Evolutionary conservation across 2,329 filamentous ascomycete genomes (phyloP).

Genomic region (Colletotrichum neosansevieriae): DNA sequence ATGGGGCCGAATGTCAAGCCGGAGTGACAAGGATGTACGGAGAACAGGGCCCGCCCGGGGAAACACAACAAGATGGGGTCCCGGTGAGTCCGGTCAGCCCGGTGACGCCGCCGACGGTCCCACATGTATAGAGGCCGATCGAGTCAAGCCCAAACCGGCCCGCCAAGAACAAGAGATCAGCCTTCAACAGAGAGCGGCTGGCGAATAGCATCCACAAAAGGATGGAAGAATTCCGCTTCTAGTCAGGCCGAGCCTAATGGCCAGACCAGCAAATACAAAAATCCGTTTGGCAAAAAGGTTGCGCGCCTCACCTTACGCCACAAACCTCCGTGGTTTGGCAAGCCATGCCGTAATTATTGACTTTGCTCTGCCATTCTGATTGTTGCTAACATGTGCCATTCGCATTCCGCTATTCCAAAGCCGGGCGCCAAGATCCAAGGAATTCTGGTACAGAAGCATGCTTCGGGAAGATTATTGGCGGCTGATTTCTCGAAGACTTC

Average conservation of each 20-base stretch:
- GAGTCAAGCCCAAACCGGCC: slow-evolving; percentile 32
- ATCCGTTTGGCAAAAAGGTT: slow-evolving; percentile 15
- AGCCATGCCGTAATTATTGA: slow-evolving; percentile 32
- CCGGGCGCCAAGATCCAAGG: slow-evolving; percentile 13
- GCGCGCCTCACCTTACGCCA: slow-evolving; percentile 22
- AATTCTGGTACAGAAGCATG: slow-evolving; percentile 31
- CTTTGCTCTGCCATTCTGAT: slow-evolving; percentile 17
- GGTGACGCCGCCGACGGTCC: slow-evolving; percentile 27
- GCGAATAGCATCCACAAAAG: slow-evolving; percentile 11
- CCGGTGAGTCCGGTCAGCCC: slow-evolving; percentile 30
- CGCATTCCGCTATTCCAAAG: slow-evolving; percentile 15
- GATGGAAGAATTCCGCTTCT: slow-evolving; percentile 24
- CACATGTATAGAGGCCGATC: slow-evolving; percentile 7
- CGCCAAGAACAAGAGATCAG: slow-evolving; percentile 37
- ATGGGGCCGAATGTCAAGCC: slow-evolving; percentile 36
- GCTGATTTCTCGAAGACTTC: slow-evolving; percentile 7
- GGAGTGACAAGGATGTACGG: slow-evolving; percentile 34
- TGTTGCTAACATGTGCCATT: slow-evolving; percentile 17
- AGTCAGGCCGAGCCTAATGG: slow-evolving; percentile 18
- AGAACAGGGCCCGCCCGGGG: slow-evolving; percentile 19
- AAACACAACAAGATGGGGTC: slow-evolving; percentile 14
- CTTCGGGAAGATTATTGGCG: slow-evolving; percentile 8
- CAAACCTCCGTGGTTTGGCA: not conserved
- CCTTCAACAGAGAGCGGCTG: slow-evolving; percentile 40
- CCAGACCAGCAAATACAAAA: slow-evolving; percentile 25